These are phyloP conservation scores for Ailanthus altissimus DNA, from an alignment of 345 rosid species.

Conservation along the genomic window DNA sequence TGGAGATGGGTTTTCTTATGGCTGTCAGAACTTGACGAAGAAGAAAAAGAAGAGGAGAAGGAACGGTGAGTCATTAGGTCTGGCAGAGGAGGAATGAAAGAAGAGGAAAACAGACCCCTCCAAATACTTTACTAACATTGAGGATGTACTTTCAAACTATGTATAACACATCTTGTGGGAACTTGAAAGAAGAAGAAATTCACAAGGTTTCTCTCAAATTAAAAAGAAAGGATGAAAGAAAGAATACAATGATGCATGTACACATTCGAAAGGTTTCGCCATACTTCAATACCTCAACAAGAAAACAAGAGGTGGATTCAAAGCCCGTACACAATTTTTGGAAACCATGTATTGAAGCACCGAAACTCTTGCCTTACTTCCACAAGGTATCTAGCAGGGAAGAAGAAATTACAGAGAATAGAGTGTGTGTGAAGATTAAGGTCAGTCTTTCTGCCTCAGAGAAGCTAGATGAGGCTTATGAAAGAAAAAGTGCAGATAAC, in stretches of 20 bases:
- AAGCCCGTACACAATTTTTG: conserved; percentile 14
- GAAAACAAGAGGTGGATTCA: conserved; percentile 1
- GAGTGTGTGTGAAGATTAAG: conserved; percentile 19
- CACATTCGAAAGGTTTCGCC: conserved; percentile 38
- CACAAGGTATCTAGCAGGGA: background rate
- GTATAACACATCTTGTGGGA: background rate
- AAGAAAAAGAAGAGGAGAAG: background rate
- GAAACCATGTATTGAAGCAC: conserved; percentile 2
- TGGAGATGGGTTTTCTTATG: background rate
- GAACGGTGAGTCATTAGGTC: background rate
- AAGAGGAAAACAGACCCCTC: background rate
- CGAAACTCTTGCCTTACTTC: conserved; percentile 42
- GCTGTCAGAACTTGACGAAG: background rate
- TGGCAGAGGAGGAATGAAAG: background rate
- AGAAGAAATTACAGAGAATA: conserved; percentile 14
- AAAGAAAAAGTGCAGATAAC: conserved; percentile 42
- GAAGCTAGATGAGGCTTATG: conserved; percentile 61
- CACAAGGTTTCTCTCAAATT: background rate
- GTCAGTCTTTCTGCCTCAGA: conserved; percentile 32
- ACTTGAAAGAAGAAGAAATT: background rate
- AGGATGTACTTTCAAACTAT: conserved; percentile 21
- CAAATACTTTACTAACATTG: conserved; percentile 8
- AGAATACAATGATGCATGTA: conserved; percentile 12
- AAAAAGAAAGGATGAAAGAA: background rate
- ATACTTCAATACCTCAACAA: conserved; percentile 24